phyloP scores from a whole-genome alignment of 192 early-diverging fungal species.

The Cetraspora pellucida region DNA sequence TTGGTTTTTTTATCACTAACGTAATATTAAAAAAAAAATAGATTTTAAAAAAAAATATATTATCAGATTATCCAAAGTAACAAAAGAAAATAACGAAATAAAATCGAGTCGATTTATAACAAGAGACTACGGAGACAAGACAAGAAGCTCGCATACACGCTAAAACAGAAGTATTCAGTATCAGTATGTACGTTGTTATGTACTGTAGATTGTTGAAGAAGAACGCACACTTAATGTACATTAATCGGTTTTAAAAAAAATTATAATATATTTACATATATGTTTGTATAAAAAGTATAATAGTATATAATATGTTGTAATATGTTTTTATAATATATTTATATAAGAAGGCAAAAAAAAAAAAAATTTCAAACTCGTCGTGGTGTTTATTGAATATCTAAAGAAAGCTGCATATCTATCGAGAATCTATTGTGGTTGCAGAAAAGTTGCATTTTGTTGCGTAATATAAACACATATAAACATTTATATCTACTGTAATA shows the following conservation, averaged over 20 bases:
- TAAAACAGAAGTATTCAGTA: not conserved
- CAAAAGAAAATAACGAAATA: too few species aligned
- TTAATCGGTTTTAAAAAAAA: not conserved
- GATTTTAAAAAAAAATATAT: too few species aligned
- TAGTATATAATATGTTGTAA: too few species aligned
- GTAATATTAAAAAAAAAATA: too few species aligned
- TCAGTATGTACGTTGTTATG: not conserved
- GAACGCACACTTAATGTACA: not conserved
- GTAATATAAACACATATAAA: too few species aligned
- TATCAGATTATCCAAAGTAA: too few species aligned
- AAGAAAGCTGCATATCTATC: not conserved
- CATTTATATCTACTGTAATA: too few species aligned
- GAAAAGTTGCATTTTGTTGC: conserved; percentile 4
- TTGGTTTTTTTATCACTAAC: too few species aligned
- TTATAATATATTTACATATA: not conserved
- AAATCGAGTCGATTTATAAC: not conserved
- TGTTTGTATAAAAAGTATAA: too few species aligned
- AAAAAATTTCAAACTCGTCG: not conserved
- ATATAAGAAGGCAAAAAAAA: not conserved
- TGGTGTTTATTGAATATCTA: conserved; percentile 1
- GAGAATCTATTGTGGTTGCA: conserved; percentile 17
- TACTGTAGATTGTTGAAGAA: conserved; percentile 1
- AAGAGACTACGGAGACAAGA: not conserved
- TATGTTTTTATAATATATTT: too few species aligned
- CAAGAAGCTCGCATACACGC: not conserved